These are phyloP conservation scores for Dichotomopilus funicola DNA, from an alignment of 2,329 filamentous ascomycete genomes.

Conservation along the genomic window DNA sequence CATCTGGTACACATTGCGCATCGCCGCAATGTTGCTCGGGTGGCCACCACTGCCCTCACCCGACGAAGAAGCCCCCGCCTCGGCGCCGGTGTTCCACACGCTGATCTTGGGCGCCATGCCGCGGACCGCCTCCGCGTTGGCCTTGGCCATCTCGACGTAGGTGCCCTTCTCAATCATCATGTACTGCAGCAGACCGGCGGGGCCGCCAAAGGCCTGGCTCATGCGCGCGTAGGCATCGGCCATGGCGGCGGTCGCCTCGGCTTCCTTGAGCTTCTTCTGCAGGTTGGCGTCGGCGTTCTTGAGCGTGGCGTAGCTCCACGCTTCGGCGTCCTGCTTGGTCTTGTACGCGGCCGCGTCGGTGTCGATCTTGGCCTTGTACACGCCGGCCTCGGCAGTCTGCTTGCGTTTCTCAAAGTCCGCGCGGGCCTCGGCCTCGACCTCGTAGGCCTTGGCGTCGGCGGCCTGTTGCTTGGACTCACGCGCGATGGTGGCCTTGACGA, in stretches of 20 bases:
- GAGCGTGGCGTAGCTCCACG: conserved; percentile 34
- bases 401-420: conserved; percentile 48
- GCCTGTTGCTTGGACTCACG: conserved; percentile 63
- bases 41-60: conserved; percentile 34
- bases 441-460: conserved; percentile 59
- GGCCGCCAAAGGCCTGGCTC: conserved; percentile 66
- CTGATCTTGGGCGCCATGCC: conserved; percentile 85
- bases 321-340: conserved; percentile 52
- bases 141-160: conserved; percentile 69
- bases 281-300: conserved; percentile 48
- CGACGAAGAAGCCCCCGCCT: conserved; percentile 31
- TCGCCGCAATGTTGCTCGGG: conserved; percentile 49
- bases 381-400: conserved; percentile 46
- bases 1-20: conserved; percentile 79
- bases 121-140: conserved; percentile 68
- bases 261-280: conserved; percentile 60
- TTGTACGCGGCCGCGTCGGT: conserved; percentile 60
- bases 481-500: conserved; percentile 67
- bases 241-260: conserved; percentile 70
- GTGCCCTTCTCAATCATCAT: conserved; percentile 82
- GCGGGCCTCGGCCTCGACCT: conserved; percentile 55
- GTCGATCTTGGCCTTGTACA: conserved; percentile 43
- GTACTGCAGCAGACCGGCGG: conserved; percentile 71
- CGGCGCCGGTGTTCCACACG: conserved; percentile 73
- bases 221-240: conserved; percentile 73